phyloP scores from a whole-genome alignment of 2,329 filamentous ascomycete species.

The Ascochyta lentis region DNA sequence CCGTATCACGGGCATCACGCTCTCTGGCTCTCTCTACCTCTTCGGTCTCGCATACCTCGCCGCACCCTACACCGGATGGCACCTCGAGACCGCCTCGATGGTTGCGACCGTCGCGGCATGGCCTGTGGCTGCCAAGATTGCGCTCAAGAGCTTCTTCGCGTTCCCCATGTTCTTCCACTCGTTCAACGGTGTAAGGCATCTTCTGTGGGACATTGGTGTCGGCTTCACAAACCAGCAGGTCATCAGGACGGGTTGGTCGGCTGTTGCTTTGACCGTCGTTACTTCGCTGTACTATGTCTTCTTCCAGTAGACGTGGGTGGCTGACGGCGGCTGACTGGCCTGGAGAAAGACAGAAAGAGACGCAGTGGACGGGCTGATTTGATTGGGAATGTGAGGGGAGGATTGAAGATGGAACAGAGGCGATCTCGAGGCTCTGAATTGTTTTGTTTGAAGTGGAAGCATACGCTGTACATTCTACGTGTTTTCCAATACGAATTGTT shows the following conservation, averaged over 20 bases:
- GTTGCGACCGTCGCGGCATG: conserved; percentile 69
- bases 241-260: conserved; percentile 69
- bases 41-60: conserved; percentile 83
- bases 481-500: conserved; percentile 19
- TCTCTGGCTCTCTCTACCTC: conserved; percentile 78
- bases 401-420: background rate
- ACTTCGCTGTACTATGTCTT: conserved; percentile 42
- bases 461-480: conserved; percentile 17
- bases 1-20: conserved; percentile 79
- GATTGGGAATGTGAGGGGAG: background rate
- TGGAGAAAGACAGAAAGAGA: conserved; percentile 12
- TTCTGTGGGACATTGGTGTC: conserved; percentile 71
- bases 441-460: conserved; percentile 1
- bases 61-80: conserved; percentile 76
- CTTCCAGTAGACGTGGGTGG: conserved; percentile 20
- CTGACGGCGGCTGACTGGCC: background rate
- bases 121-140: conserved; percentile 65
- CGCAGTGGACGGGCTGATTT: background rate
- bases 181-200: conserved; percentile 74
- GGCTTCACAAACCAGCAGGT: conserved; percentile 70
- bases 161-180: conserved; percentile 72
- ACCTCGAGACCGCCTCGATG: conserved; percentile 69
- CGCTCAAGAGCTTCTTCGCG: conserved; percentile 65
- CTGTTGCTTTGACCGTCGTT: conserved; percentile 62
- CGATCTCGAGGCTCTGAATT: background rate